Percentiles rank a stretch among this genome's conserved stretches.
phyloP scores from a whole-genome alignment of 1,284 basidiomycete species.

The Coniferiporia sulphurascens region DNA sequence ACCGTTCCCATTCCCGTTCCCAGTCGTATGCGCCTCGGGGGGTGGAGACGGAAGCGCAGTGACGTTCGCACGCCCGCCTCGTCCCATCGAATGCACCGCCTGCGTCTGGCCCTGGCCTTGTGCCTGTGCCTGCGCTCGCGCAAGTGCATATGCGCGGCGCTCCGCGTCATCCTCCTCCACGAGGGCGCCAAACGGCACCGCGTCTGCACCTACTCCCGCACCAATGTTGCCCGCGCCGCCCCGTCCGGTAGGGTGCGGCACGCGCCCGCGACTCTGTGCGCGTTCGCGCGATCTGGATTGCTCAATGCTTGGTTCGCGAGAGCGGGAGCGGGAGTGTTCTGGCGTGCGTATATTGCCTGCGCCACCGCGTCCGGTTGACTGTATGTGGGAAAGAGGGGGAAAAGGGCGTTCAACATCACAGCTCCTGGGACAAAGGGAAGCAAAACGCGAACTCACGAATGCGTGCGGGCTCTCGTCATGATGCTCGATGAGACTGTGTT shows the following conservation, averaged over 20 bases:
- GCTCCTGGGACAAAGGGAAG: constrained; percentile 2
- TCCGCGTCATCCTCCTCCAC: constrained; percentile 38
- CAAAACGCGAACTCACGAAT: constrained; percentile 1
- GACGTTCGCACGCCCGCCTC: constrained; percentile 64
- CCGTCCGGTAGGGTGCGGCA: constrained; percentile 20
- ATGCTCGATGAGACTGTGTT: constrained; percentile 7
- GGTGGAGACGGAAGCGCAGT: constrained; percentile 36
- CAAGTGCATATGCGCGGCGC: constrained; percentile 24
- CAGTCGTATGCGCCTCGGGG: constrained; percentile 28
- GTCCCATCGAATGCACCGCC: constrained; percentile 54
- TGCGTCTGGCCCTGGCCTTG: too few relatives aligned
- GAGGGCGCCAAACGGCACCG: constrained; percentile 11
- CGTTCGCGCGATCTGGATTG: constrained; percentile 22
- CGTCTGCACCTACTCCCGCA: too few relatives aligned
- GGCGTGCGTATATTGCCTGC: constrained; percentile 50
- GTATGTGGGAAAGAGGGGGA: constrained; percentile 33
- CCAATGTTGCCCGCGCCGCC: constrained; percentile 27
- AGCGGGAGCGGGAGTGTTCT: too few relatives aligned
- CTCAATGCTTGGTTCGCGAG: neutral
- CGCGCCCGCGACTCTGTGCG: neutral
- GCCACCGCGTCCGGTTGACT: constrained; percentile 64
- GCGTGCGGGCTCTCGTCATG: constrained; percentile 4
- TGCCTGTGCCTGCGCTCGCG: constrained; percentile 1
- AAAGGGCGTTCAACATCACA: constrained; percentile 19
- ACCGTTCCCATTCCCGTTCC: too few relatives aligned